Evolutionary conservation across 2,329 filamentous ascomycete species (phyloP).

Genomic region (Pyrenochaeta sp.): DNA sequence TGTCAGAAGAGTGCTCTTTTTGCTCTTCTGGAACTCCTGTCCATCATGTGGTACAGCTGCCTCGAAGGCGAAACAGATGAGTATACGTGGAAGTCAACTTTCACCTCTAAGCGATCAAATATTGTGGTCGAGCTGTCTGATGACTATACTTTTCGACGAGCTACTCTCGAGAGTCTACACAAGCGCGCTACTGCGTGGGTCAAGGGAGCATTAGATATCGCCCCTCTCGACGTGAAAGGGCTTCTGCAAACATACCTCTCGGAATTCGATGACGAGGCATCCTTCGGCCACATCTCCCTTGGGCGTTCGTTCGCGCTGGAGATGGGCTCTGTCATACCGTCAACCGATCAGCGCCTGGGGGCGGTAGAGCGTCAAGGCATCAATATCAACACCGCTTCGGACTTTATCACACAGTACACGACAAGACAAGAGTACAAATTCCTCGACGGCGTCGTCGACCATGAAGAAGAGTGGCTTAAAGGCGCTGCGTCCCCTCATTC

Average conservation of each 20-base stretch:
- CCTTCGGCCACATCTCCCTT: conserved; percentile 89
- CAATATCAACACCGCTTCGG: conserved; percentile 88
- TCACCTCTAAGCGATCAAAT: conserved; percentile 77
- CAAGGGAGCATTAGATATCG: conserved; percentile 77
- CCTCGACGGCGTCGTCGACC: conserved; percentile 75
- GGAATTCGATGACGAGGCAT: conserved; percentile 89
- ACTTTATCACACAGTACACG: conserved; percentile 96
- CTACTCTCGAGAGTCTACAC: conserved; percentile 80
- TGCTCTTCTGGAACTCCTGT: conserved; percentile 87
- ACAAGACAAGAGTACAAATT: conserved; percentile 95
- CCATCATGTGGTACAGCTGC: conserved; percentile 94
- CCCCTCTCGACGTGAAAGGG: conserved; percentile 93
- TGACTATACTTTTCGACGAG: conserved; percentile 81
- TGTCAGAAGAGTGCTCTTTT: conserved; percentile 92
- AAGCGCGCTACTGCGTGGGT: conserved; percentile 83
- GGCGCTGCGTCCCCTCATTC: conserved; percentile 44
- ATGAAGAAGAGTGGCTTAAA: conserved; percentile 69
- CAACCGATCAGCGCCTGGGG: conserved; percentile 81
- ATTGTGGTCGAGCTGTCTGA: conserved; percentile 93
- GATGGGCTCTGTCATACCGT: conserved; percentile 85
- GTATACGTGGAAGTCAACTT: conserved; percentile 84
- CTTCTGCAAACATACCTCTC: conserved; percentile 95
- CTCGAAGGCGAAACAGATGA: conserved; percentile 93
- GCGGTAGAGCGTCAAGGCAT: conserved; percentile 79
- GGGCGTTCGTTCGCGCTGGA: conserved; percentile 94